phyloP scores from a whole-genome alignment of 352 stramenopile species.

The Globisporangium spiculum region DNA sequence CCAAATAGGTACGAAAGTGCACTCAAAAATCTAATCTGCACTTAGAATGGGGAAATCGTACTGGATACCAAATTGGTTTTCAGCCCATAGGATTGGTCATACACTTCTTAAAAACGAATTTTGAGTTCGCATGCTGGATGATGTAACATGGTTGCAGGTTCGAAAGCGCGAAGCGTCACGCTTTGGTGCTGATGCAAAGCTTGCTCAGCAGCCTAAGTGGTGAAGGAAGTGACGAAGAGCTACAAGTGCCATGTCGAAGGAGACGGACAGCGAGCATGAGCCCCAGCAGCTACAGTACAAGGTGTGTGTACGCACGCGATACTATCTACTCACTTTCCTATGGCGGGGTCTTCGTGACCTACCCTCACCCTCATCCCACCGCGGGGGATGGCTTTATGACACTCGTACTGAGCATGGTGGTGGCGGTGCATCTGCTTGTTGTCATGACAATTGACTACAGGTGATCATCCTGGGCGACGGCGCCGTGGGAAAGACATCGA shows the following conservation, averaged over 20 bases:
- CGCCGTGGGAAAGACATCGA: slow-evolving; percentile 94
- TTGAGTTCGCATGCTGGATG: too few species aligned
- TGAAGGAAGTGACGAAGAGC: not conserved
- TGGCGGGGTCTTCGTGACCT: not conserved
- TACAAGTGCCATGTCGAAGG: slow-evolving; percentile 60
- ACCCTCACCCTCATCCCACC: not conserved
- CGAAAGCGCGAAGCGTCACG: too few species aligned
- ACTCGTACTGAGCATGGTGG: not conserved
- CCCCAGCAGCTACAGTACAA: slow-evolving; percentile 88
- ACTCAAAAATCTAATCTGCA: too few species aligned
- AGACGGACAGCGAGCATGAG: slow-evolving; percentile 81
- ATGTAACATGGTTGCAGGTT: too few species aligned
- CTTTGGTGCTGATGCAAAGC: not conserved
- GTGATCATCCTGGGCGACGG: slow-evolving; percentile 94
- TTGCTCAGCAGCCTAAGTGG: not conserved
- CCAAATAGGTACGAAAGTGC: too few species aligned
- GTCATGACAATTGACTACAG: slow-evolving; percentile 30
- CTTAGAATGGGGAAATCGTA: too few species aligned
- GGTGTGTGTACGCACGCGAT: slow-evolving; percentile 20
- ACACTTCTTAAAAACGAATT: too few species aligned
- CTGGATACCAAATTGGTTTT: too few species aligned
- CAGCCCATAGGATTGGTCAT: too few species aligned
- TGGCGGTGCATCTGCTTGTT: not conserved
- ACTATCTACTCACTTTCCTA: not conserved
- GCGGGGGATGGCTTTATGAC: not conserved